phyloP scores from a whole-genome alignment of 139 green algal genomes.

The Yamagishiella unicocca region DNA sequence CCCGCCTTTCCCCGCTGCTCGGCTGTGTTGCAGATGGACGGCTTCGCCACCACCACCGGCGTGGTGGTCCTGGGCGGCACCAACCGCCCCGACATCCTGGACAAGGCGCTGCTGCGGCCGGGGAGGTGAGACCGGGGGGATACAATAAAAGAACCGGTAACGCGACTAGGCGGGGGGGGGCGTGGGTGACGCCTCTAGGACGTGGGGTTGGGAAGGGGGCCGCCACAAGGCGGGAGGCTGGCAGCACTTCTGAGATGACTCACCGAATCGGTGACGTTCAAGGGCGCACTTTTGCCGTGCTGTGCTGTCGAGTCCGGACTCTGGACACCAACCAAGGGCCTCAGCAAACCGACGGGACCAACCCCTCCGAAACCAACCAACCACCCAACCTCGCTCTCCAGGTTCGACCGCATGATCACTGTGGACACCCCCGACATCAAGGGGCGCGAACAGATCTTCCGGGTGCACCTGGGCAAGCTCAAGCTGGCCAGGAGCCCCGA shows the following conservation, averaged over 20 bases:
- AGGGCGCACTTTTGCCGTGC: too few species aligned
- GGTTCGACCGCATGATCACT: constrained; percentile 98
- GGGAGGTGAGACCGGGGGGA: constrained; percentile 58
- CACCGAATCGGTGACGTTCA: too few species aligned
- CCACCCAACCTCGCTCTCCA: constrained; percentile 26
- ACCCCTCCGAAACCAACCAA: too few species aligned
- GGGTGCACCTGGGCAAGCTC: constrained; percentile 88
- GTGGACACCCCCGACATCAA: constrained; percentile 98
- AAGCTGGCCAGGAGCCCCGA: constrained; percentile 85
- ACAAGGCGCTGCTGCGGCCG: constrained; percentile 96
- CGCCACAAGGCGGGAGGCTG: too few species aligned
- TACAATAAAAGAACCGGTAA: too few species aligned
- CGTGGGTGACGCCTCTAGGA: constrained; percentile 32
- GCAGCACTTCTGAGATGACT: too few species aligned
- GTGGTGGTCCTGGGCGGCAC: constrained; percentile 98
- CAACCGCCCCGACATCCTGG: constrained; percentile 98
- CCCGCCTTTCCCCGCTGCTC: too few species aligned
- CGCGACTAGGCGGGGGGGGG: not conserved
- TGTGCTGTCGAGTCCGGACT: too few species aligned
- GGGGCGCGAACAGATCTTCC: constrained; percentile 97
- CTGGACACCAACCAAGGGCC: too few species aligned
- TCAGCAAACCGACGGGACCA: too few species aligned
- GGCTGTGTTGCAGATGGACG: constrained; percentile 52
- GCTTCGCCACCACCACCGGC: constrained; percentile 62
- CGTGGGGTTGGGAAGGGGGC: too few species aligned